These are phyloP conservation scores for Cicer chorassanicum DNA, from an alignment of 306 rosid species.

Conservation along the genomic window DNA sequence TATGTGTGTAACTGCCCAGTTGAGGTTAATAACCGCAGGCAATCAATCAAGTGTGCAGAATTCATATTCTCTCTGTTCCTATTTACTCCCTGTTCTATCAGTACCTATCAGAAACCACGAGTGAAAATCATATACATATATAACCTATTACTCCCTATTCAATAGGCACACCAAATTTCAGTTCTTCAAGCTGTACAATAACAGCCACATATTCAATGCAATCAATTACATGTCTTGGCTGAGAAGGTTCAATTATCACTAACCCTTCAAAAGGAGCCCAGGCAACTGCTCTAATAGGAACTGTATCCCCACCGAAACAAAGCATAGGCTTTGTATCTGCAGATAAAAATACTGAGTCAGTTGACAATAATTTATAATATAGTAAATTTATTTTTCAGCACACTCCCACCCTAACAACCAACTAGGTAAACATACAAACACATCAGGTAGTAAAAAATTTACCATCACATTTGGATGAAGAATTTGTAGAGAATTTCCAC, in stretches of 20 bases:
- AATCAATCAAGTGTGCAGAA: too few relatives aligned
- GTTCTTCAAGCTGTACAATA: slow-evolving; percentile 35
- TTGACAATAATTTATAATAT: slow-evolving; percentile 25
- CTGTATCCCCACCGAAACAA: slow-evolving; percentile 81
- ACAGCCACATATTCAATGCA: slow-evolving; percentile 27
- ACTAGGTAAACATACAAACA: slow-evolving; percentile 35
- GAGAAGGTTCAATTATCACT: slow-evolving; percentile 45
- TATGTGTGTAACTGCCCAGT: too few relatives aligned
- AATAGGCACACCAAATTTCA: slow-evolving; percentile 4
- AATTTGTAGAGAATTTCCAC: slow-evolving; percentile 76
- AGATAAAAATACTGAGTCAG: slow-evolving; percentile 43
- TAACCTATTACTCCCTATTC: too few relatives aligned
- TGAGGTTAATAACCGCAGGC: too few relatives aligned
- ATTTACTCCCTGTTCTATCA: too few relatives aligned
- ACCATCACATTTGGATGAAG: slow-evolving; percentile 66
- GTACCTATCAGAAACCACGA: neutral
- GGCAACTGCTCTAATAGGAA: slow-evolving; percentile 85
- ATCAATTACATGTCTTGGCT: slow-evolving; percentile 27
- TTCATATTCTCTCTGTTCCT: too few relatives aligned
- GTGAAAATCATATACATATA: neutral
- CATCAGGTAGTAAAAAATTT: slow-evolving; percentile 34
- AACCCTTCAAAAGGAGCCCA: slow-evolving; percentile 93
- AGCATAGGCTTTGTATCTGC: slow-evolving; percentile 86
- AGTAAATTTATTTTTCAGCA: slow-evolving; percentile 33
- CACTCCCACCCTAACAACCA: slow-evolving; percentile 36